Conservation (phyloP, 495 filamentous ascomycete species). For the Xylaria castorea region DNA sequence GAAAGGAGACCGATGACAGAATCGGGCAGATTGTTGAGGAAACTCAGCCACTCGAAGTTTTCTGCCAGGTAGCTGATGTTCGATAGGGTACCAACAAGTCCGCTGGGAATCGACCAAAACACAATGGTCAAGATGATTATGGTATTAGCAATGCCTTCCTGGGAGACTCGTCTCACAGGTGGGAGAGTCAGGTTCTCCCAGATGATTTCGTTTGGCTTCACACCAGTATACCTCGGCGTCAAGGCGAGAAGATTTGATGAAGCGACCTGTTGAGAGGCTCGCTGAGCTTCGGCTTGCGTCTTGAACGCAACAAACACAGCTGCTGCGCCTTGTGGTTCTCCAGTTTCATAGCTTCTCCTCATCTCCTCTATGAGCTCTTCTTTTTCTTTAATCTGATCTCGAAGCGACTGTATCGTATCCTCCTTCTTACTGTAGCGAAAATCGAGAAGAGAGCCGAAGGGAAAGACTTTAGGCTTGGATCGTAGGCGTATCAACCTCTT, state of each 20-base stretch:
- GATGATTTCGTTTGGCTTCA: conserved; percentile 80
- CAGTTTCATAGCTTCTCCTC: conserved; percentile 66
- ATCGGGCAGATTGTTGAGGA: conserved; percentile 69
- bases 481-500: conserved; percentile 62
- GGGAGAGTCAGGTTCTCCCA: conserved; percentile 82
- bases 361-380: conserved; percentile 74
- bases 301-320: conserved; percentile 81
- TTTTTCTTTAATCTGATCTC: conserved; percentile 75
- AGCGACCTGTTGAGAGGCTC: conserved; percentile 78
- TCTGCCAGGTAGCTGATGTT: conserved; percentile 73
- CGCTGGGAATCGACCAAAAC: conserved; percentile 91
- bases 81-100: conserved; percentile 77
- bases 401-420: conserved; percentile 86
- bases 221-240: conserved; percentile 80
- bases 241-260: conserved; percentile 85
- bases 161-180: conserved; percentile 80
- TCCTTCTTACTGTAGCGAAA: conserved; percentile 55
- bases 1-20: conserved; percentile 75
- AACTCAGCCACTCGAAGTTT: conserved; percentile 67
- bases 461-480: conserved; percentile 60
- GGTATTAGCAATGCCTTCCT: conserved; percentile 66
- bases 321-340: conserved; percentile 61
- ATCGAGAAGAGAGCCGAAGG: conserved; percentile 36
- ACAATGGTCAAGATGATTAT: conserved; percentile 74
- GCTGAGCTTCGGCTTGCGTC: conserved; percentile 76